phyloP scores from a whole-genome alignment of 2,329 filamentous ascomycete species.

The Escovopsis weberi region DNA sequence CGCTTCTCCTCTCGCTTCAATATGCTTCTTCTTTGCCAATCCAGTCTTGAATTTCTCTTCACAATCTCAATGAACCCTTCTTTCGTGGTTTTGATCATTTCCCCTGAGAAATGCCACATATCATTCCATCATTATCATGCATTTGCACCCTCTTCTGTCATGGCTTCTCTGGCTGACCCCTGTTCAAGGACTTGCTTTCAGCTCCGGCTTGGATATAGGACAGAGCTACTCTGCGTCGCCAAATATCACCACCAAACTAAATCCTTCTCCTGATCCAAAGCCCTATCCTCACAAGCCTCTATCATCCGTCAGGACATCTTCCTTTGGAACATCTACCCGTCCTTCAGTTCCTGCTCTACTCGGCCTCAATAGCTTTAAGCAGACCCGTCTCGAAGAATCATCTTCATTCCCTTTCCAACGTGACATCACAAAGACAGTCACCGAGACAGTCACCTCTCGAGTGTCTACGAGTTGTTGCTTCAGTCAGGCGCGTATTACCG shows the following conservation, averaged over 20 bases:
- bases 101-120: background rate
- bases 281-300: background rate
- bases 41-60: too few relatives aligned
- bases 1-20: too few relatives aligned
- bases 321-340: background rate
- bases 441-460: background rate
- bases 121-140: background rate
- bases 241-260: background rate
- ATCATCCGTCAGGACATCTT: background rate
- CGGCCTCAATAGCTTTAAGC: background rate
- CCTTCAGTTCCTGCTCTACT: background rate
- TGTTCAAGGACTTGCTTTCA: slow-evolving; percentile 2
- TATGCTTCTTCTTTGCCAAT: too few relatives aligned
- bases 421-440: slow-evolving; percentile 2
- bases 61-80: too few relatives aligned
- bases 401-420: background rate
- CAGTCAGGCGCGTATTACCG: background rate
- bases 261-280: background rate
- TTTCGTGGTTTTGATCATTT: too few relatives aligned
- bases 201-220: background rate
- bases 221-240: background rate
- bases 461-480: background rate
- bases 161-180: slow-evolving; percentile 8
- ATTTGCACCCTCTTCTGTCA: background rate
- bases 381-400: background rate